phyloP scores from a whole-genome alignment of 2,329 filamentous ascomycete genomes.

The Bisporella sp. region DNA sequence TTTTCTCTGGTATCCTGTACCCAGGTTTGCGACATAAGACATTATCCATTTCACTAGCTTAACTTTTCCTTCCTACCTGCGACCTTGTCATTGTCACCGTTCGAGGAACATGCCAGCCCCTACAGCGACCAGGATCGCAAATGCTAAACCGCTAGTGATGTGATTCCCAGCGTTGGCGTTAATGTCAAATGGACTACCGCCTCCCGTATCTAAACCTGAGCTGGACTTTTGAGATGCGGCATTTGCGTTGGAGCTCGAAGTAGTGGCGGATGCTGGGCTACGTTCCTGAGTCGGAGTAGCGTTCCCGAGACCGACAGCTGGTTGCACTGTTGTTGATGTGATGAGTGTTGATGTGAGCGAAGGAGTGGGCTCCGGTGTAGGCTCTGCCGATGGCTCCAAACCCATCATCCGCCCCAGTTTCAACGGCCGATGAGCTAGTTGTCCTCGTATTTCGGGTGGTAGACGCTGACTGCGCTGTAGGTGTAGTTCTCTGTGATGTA shows the following conservation, averaged over 20 bases:
- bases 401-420: neutral
- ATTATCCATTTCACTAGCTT: neutral
- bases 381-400: neutral
- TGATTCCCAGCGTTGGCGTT: conserved; percentile 1
- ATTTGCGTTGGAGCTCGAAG: neutral
- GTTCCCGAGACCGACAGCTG: neutral
- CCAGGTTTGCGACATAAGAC: neutral
- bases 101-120: neutral
- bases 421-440: neutral
- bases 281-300: neutral
- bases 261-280: neutral
- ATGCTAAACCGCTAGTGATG: neutral
- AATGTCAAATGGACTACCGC: conserved; percentile 10
- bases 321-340: neutral
- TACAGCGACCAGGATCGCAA: neutral
- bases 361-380: neutral
- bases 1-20: neutral
- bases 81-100: neutral
- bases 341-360: neutral
- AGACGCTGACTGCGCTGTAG: neutral
- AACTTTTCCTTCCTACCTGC: neutral
- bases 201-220: neutral
- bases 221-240: neutral
- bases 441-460: neutral
- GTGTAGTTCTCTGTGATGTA: conserved; percentile 2